phyloP scores from a whole-genome alignment of 192 early-diverging fungal species.

The Spizellomyces punctatus region DNA sequence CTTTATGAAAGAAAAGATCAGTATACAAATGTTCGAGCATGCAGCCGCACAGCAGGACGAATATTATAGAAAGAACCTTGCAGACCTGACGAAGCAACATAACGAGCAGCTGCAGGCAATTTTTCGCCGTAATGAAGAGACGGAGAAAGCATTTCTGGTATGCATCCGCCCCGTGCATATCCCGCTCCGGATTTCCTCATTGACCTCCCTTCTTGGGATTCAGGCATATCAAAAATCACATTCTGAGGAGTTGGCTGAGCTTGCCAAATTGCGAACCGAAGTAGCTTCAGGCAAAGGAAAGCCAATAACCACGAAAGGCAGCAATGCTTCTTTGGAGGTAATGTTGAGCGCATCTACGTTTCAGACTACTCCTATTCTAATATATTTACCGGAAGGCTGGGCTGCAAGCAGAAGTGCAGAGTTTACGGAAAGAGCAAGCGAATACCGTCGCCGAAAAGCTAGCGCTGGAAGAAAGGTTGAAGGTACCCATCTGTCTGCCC shows the following conservation, averaged over 20 bases:
- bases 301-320: neutral
- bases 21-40: conserved; percentile 47
- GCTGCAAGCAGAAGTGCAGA: conserved; percentile 26
- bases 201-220: neutral
- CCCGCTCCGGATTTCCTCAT: neutral
- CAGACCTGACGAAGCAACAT: conserved; percentile 51
- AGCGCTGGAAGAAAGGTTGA: conserved; percentile 42
- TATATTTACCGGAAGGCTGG: neutral
- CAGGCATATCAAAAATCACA: conserved; percentile 42
- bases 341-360: neutral
- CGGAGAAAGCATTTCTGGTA: conserved; percentile 49
- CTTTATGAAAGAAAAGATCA: conserved; percentile 26
- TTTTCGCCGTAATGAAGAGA: conserved; percentile 47
- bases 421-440: conserved; percentile 21
- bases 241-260: conserved; percentile 37
- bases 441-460: conserved; percentile 30
- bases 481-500: conserved; percentile 25
- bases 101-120: conserved; percentile 52
- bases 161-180: neutral
- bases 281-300: conserved; percentile 3
- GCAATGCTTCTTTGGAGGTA: too few species aligned
- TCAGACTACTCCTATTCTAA: neutral
- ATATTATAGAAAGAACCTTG: conserved; percentile 47
- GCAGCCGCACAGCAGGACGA: conserved; percentile 46
- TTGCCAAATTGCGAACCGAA: conserved; percentile 30